These are phyloP conservation scores for Lavandula angustifolia DNA, from an alignment of 257 asterid species.

Conservation along the genomic window DNA sequence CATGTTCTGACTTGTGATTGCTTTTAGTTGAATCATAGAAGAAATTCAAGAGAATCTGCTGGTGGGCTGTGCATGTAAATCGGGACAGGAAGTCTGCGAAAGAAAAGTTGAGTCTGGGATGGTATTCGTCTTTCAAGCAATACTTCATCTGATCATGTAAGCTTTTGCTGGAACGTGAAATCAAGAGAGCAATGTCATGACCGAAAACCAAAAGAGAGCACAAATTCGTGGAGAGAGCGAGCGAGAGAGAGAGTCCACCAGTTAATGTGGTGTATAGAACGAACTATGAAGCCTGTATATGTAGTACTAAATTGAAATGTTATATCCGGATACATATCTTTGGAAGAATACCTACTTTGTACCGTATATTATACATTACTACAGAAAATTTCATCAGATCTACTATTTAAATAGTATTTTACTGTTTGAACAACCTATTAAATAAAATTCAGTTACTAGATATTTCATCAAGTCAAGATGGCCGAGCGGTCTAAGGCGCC, in stretches of 20 bases:
- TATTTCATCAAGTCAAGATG: slow-evolving; percentile 52
- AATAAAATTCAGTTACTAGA: too few species aligned
- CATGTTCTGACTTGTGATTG: background rate
- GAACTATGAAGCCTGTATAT: background rate
- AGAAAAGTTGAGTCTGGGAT: too few species aligned
- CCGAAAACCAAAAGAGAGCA: background rate
- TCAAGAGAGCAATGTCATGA: too few species aligned
- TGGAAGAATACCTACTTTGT: background rate
- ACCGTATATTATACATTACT: too few species aligned
- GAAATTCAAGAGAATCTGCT: background rate
- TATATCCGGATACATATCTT: background rate
- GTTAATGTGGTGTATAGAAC: background rate
- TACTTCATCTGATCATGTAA: background rate
- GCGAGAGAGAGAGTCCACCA: background rate
- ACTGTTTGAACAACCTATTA: too few species aligned
- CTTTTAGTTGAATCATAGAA: background rate
- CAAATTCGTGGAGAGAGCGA: background rate
- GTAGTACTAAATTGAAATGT: background rate
- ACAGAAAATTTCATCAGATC: too few species aligned
- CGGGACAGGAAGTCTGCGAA: background rate
- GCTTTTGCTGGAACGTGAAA: too few species aligned
- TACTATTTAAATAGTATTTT: too few species aligned
- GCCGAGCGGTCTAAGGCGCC: slow-evolving; percentile 98
- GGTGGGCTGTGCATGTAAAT: background rate
- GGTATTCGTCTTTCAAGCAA: background rate